Percentiles rank a stretch among this genome's conserved stretches.
These are phyloP conservation scores for Trichoderma guizhouense DNA, from an alignment of 2,329 filamentous ascomycete genomes.

Conservation along the genomic window DNA sequence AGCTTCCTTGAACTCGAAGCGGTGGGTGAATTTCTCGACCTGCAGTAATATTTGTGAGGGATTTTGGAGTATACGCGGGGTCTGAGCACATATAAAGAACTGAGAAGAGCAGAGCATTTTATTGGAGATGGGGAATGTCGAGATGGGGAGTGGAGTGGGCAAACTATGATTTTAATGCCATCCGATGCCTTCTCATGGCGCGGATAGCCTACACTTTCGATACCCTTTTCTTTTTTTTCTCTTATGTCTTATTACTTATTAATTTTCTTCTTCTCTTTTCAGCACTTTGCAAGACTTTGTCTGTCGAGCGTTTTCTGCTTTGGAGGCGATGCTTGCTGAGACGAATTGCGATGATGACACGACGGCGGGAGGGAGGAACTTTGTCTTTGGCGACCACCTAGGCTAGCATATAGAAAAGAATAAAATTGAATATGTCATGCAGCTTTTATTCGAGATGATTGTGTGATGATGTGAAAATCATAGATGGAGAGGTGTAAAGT, in stretches of 20 bases:
- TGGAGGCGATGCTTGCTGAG: not conserved
- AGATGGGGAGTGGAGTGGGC: not conserved
- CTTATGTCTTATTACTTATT: not conserved
- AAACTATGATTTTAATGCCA: conserved; percentile 14
- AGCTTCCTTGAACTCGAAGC: not conserved
- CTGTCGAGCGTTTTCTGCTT: not conserved
- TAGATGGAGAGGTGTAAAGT: not conserved
- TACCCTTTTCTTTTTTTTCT: conserved; percentile 24
- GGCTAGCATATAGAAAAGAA: not conserved
- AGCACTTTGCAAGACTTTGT: not conserved
- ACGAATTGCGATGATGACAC: conserved; percentile 3
- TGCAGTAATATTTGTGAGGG: not conserved
- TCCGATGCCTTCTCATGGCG: not conserved
- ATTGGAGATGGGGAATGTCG: not conserved
- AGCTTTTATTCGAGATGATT: not conserved
- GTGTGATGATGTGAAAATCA: not conserved
- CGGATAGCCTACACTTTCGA: conserved; percentile 22
- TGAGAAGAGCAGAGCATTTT: not conserved
- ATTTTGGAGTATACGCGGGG: not conserved
- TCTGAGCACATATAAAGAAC: not conserved
- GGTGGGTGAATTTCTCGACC: not conserved
- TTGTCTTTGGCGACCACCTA: not conserved
- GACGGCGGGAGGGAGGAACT: not conserved
- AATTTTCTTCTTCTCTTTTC: not conserved
- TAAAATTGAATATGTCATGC: not conserved